Evolutionary conservation across 2,329 filamentous ascomycete genomes (phyloP).

Genomic region (Scleromitrula shiraiana): DNA sequence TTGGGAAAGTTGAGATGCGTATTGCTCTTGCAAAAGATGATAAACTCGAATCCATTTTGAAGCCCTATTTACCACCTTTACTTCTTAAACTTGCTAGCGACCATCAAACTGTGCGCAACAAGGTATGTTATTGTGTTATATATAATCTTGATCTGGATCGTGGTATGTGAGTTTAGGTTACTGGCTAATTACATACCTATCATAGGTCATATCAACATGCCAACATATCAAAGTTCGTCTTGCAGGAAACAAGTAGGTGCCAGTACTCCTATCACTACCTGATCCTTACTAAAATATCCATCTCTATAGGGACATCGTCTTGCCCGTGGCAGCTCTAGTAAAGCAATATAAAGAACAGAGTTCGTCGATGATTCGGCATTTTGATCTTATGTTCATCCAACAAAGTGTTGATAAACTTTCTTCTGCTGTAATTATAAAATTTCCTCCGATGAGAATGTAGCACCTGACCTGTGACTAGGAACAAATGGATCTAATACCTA

Average conservation of each 20-base stretch:
- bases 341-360: conserved; percentile 79
- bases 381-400: conserved; percentile 83
- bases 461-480: conserved; percentile 36
- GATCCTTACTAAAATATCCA: conserved; percentile 3
- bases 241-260: conserved; percentile 29
- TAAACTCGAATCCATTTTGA: conserved; percentile 71
- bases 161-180: neutral
- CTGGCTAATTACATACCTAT: conserved; percentile 10
- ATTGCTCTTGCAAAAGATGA: conserved; percentile 70
- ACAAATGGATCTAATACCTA: conserved; percentile 64
- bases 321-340: conserved; percentile 77
- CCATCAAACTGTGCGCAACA: conserved; percentile 70
- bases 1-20: conserved; percentile 74
- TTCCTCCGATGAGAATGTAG: neutral
- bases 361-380: conserved; percentile 70
- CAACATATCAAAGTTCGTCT: conserved; percentile 60
- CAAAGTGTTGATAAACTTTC: conserved; percentile 64
- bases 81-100: conserved; percentile 82
- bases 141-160: neutral
- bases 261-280: conserved; percentile 7
- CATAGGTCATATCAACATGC: conserved; percentile 59
- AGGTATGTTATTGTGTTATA: conserved; percentile 37
- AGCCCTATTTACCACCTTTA: conserved; percentile 71
- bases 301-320: conserved; percentile 44
- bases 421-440: conserved; percentile 33